phyloP scores from a whole-genome alignment of 2,329 filamentous ascomycete genomes.

The Escovopsis weberi region DNA sequence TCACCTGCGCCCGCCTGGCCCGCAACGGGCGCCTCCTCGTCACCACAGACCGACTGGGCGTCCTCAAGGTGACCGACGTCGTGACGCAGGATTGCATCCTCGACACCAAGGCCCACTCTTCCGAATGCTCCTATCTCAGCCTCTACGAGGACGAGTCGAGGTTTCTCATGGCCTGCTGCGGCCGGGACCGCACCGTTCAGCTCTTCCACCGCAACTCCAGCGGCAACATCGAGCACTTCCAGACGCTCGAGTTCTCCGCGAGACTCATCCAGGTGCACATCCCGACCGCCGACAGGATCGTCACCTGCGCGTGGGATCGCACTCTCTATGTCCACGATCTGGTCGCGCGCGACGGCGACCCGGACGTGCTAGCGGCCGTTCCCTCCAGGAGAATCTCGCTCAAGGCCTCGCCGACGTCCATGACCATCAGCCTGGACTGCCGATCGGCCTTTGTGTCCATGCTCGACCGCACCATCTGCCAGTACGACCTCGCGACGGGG shows the following conservation, averaged over 20 bases:
- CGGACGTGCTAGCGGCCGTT: constrained; percentile 58
- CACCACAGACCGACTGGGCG: constrained; percentile 77
- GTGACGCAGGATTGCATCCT: constrained; percentile 46
- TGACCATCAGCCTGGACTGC: constrained; percentile 53
- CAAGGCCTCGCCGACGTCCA: constrained; percentile 76
- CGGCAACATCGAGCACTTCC: constrained; percentile 59
- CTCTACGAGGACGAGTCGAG: constrained; percentile 48
- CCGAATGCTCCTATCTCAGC: constrained; percentile 70
- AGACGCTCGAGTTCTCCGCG: constrained; percentile 86
- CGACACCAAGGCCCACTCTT: constrained; percentile 72
- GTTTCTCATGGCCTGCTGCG: constrained; percentile 65
- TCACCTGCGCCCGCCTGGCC: constrained; percentile 45
- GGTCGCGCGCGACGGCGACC: constrained; percentile 51
- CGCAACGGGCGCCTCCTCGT: constrained; percentile 51
- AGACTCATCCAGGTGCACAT: constrained; percentile 63
- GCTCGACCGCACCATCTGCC: constrained; percentile 44
- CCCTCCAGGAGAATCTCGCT: constrained; percentile 64
- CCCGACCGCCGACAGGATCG: constrained; percentile 58
- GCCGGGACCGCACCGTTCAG: constrained; percentile 83
- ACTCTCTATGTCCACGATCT: constrained; percentile 73
- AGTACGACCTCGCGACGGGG: constrained; percentile 52
- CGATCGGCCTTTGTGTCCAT: constrained; percentile 44
- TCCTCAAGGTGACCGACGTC: constrained; percentile 56
- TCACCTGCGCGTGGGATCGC: constrained; percentile 81
- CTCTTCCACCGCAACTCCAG: constrained; percentile 53